Conservation (phyloP, 2,329 filamentous ascomycete species). For the Phaeosphaeria sp. region DNA sequence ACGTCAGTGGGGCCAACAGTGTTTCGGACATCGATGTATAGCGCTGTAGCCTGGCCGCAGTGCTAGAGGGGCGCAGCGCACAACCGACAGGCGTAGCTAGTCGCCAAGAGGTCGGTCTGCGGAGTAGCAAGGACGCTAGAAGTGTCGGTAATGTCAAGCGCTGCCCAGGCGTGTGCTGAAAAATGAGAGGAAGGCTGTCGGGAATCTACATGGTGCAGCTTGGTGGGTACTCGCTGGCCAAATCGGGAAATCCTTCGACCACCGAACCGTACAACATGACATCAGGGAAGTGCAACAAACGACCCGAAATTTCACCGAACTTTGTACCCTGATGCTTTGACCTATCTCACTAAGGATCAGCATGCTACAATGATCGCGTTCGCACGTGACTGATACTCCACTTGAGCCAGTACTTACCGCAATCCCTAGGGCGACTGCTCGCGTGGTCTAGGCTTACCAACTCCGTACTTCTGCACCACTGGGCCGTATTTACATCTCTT, state of each 20-base stretch:
- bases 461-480: background rate
- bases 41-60: background rate
- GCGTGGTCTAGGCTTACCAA: background rate
- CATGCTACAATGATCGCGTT: background rate
- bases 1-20: background rate
- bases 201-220: background rate
- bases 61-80: background rate
- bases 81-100: background rate
- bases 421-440: background rate
- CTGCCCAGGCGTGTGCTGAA: background rate
- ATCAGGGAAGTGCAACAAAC: background rate
- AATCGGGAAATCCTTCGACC: background rate
- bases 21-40: background rate
- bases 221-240: background rate
- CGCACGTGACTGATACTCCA: background rate
- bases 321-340: background rate
- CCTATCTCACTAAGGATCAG: too few species aligned
- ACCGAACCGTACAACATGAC: background rate
- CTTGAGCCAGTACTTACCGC: background rate
- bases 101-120: background rate
- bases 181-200: background rate
- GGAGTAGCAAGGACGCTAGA: background rate
- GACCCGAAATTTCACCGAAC: background rate
- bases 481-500: background rate
- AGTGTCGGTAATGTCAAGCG: background rate